Conservation (phyloP, 805 yeast species). For the Yarrowia divulgata region DNA sequence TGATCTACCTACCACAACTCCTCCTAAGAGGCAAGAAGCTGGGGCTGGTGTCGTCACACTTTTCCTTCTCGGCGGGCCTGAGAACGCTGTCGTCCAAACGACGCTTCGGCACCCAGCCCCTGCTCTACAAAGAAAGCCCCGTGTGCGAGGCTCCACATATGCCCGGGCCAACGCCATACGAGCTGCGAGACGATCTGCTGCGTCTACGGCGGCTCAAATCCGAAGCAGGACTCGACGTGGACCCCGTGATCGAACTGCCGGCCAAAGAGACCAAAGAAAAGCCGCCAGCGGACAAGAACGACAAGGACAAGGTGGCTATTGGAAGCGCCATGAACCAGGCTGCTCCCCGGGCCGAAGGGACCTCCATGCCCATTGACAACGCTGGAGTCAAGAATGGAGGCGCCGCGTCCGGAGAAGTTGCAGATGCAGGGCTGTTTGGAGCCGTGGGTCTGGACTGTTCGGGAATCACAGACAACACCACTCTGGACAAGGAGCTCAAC, state of each 20-base stretch:
- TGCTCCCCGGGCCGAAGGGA: conserved; percentile 28
- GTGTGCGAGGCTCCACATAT: conserved; percentile 25
- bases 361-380: conserved; percentile 30
- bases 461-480: conserved; percentile 7
- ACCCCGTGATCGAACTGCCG: conserved; percentile 34
- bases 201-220: conserved; percentile 14
- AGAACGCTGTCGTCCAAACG: conserved; percentile 26
- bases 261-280: conserved; percentile 2
- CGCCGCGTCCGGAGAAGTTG: neutral
- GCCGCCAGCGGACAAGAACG: neutral
- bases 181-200: conserved; percentile 22
- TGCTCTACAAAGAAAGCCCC: conserved; percentile 17
- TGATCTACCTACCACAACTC: conserved; percentile 34
- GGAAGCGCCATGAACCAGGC: conserved; percentile 16
- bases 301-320: conserved; percentile 31
- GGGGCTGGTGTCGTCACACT: conserved; percentile 18
- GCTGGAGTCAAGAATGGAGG: neutral
- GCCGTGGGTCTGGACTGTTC: conserved; percentile 23
- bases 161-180: conserved; percentile 11
- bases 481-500: conserved; percentile 17
- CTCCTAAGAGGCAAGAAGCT: conserved; percentile 25
- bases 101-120: conserved; percentile 23
- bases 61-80: conserved; percentile 29
- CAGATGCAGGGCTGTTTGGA: conserved; percentile 16
- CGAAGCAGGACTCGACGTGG: conserved; percentile 27